Base-by-base conservation (phyloP, 2,329 filamentous ascomycete species). In the Fusarium keratoplasticum region DNA sequence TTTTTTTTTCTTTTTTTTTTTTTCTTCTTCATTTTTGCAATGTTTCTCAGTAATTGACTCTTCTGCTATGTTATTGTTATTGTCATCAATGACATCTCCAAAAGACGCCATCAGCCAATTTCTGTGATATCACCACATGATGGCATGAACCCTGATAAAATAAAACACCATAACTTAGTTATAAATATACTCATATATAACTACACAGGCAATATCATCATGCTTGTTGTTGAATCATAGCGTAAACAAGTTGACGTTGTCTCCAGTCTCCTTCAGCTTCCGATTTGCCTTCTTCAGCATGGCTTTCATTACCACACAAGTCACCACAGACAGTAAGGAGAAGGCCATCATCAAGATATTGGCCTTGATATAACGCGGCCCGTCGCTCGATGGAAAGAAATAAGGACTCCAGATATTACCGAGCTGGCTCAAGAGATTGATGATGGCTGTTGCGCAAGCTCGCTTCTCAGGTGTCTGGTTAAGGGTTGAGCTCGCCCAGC, bases 401-500 rank as follows among this genome's bases (percentile, higher is more conserved):
- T 80, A 80, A 0, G 78, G 78, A 2, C 76, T 77, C 50, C 75
- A 76, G 18, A 80, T 69, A 42, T 79, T 80, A 1, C 79, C 76
- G 2, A 77, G 64, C 33, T 75, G 74, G 5, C 61, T 57, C 1
- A 77, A 63, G 3, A 78, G 35, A n/a, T 78, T 78, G 20, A 76
- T 72, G 5, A 78, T 67, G 1, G 77, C 77, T 3, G 76, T 77
- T 0, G 77, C 77, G 2, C 71, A 70, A 1, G 78, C 78, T 6
- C 77, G 50, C 16, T 84, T 83, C 72, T 83, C 82, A 0, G 82
- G 80, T 5, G 82, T 83, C 44, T 81, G 76, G 42, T 77, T 79
- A 7, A 83, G 75, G 6, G 79, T 77, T 14, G 76, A 76, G 8
- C 79, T 78, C 1, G 80, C 80, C 83, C 82, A 84, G n/a, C 76